Conservation (phyloP, 2,329 filamentous ascomycete species). For the Paracoccidioides lutzii region DNA sequence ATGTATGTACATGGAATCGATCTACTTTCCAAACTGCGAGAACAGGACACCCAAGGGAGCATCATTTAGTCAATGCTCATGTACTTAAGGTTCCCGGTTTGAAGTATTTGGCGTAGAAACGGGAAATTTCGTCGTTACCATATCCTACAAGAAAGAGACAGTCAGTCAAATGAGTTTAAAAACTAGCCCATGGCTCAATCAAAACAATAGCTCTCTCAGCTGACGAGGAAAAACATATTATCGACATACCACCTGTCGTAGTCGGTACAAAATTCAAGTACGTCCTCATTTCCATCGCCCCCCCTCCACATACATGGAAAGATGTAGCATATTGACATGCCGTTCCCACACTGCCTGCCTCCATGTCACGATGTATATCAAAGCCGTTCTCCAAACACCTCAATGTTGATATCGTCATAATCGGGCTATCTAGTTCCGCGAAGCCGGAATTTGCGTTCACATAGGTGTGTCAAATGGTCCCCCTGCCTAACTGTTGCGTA, state of each 20-base stretch:
- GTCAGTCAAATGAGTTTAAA: background rate
- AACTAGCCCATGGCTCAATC: no score
- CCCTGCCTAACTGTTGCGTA: conserved; percentile 27
- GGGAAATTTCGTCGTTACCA: conserved; percentile 28
- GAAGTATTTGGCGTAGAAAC: conserved; percentile 48
- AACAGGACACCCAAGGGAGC: background rate
- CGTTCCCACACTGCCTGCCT: conserved; percentile 18
- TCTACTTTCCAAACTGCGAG: no score
- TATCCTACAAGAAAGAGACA: conserved; percentile 20
- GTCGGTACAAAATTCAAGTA: conserved; percentile 21
- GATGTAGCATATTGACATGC: conserved; percentile 14
- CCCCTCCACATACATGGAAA: conserved; percentile 21
- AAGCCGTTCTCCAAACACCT: conserved; percentile 49
- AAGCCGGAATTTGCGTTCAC: conserved; percentile 49
- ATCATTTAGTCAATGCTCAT: background rate
- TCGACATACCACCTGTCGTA: conserved; percentile 25
- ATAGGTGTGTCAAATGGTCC: conserved; percentile 41
- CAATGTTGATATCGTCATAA: conserved; percentile 52
- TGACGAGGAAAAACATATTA: conserved; percentile 9
- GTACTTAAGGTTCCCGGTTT: conserved; percentile 31
- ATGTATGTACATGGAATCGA: background rate
- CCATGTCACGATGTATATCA: conserved; percentile 22
- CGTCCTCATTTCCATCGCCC: conserved; percentile 20
- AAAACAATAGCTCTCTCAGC: background rate
- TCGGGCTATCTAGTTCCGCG: conserved; percentile 58